Evolutionary conservation across 1,284 basidiomycete genomes (phyloP).

Genomic region (Phaffia rhodozyma): DNA sequence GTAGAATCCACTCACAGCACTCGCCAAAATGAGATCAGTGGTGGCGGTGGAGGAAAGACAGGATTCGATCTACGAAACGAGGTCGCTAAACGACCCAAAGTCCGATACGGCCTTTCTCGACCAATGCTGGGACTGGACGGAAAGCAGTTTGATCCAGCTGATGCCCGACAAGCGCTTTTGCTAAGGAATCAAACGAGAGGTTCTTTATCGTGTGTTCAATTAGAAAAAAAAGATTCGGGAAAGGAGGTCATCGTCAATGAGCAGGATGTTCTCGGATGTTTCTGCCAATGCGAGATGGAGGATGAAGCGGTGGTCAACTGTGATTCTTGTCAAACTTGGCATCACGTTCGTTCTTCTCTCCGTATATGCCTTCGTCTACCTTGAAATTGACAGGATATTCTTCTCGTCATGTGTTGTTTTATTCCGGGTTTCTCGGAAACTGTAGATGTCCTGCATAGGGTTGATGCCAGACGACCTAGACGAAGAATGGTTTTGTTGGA

Average conservation of each 20-base stretch:
- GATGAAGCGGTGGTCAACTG: slow-evolving; percentile 32
- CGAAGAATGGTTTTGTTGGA: slow-evolving; percentile 30
- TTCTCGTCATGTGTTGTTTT: no score
- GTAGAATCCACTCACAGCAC: background rate
- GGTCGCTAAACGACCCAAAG: background rate
- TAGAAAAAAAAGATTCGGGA: slow-evolving; percentile 35
- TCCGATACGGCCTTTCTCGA: background rate
- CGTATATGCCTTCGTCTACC: no score
- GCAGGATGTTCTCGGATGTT: slow-evolving; percentile 21
- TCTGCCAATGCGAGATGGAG: slow-evolving; percentile 24
- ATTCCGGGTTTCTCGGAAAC: no score
- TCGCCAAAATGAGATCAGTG: background rate
- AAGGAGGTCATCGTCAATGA: slow-evolving; percentile 36
- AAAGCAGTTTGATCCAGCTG: slow-evolving; percentile 13
- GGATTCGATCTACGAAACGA: background rate
- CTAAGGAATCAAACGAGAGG: slow-evolving; percentile 8
- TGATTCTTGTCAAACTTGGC: slow-evolving; percentile 30
- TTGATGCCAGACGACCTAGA: slow-evolving; percentile 26
- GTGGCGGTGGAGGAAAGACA: slow-evolving; percentile 8
- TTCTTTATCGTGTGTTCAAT: slow-evolving; percentile 28
- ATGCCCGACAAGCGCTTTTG: slow-evolving; percentile 16
- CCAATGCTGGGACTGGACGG: background rate
- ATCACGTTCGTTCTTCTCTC: slow-evolving; percentile 20
- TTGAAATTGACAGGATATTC: no score
- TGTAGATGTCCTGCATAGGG: slow-evolving; percentile 26